Evolutionary conservation across 106 monocot species (phyloP).

Genomic region (Dendrobium huoshanense): DNA sequence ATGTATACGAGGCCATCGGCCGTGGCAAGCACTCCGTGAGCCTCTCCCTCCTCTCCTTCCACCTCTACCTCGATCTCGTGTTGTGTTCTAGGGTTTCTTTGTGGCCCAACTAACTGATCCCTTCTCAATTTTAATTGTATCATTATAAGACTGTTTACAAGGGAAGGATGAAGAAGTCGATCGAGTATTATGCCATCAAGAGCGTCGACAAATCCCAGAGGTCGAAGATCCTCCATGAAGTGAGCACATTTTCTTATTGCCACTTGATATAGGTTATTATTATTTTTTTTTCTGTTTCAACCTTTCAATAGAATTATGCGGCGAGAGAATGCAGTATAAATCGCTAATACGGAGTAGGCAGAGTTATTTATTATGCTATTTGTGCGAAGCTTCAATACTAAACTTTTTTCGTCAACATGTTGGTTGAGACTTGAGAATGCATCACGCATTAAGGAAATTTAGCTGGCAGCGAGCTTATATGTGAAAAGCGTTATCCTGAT

Average conservation of each 20-base stretch:
- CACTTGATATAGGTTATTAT: not conserved
- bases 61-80: not conserved
- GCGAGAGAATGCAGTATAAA: not conserved
- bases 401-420: not conserved
- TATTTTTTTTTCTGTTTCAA: not conserved
- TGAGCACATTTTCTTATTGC: constrained; percentile 20
- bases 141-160: constrained; percentile 68
- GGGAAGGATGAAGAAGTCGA: constrained; percentile 93
- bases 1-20: constrained; percentile 92
- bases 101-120: not conserved
- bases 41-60: not conserved
- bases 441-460: not conserved
- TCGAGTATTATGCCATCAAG: constrained; percentile 94
- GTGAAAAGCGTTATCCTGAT: not conserved
- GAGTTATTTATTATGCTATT: not conserved
- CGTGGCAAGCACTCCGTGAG: constrained; percentile 92
- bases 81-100: not conserved
- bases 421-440: not conserved
- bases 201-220: constrained; percentile 96
- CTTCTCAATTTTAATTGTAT: not conserved
- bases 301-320: not conserved
- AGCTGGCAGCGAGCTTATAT: not conserved
- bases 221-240: constrained; percentile 85
- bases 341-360: not conserved
- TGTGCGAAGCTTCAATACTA: not conserved